These are phyloP conservation scores for Diplocarpon rosae DNA, from an alignment of 2,329 filamentous ascomycete species.

Conservation along the genomic window DNA sequence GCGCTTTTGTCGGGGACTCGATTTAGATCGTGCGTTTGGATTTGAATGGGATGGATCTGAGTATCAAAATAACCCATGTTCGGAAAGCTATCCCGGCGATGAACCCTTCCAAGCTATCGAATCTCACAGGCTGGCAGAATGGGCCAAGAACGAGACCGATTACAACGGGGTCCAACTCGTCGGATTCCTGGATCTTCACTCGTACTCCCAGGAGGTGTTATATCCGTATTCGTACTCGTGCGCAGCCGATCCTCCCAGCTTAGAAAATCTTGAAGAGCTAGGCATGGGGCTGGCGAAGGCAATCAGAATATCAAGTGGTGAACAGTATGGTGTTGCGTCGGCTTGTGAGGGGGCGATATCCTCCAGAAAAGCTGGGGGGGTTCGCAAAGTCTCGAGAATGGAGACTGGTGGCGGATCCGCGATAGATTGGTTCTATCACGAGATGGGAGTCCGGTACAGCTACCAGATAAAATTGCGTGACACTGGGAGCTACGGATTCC, in stretches of 20 bases:
- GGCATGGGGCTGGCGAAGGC: conserved; percentile 81
- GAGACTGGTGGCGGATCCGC: conserved; percentile 75
- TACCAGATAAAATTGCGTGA: conserved; percentile 94
- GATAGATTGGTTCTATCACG: conserved; percentile 92
- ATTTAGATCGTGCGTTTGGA: conserved; percentile 78
- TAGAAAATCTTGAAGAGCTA: conserved; percentile 87
- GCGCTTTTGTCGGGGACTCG: conserved; percentile 75
- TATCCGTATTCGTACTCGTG: conserved; percentile 90
- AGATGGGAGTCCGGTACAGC: conserved; percentile 68
- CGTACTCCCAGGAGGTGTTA: conserved; percentile 88
- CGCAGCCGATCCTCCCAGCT: conserved; percentile 61
- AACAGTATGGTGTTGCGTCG: conserved; percentile 65
- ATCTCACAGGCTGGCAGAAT: conserved; percentile 61
- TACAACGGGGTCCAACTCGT: conserved; percentile 64
- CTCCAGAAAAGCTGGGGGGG: conserved; percentile 23
- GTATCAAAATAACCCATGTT: conserved; percentile 69
- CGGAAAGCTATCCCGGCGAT: conserved; percentile 79
- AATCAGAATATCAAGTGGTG: conserved; percentile 68
- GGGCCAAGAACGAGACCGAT: conserved; percentile 69
- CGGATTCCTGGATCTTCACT: conserved; percentile 84
- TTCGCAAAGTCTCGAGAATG: conserved; percentile 37
- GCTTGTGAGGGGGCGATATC: conserved; percentile 73
- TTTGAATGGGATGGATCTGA: conserved; percentile 70
- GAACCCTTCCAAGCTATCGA: conserved; percentile 76
- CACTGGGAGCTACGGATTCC: conserved; percentile 86